phyloP scores from a whole-genome alignment of 1,139 yeast genomes.

The Yamadazyma friedrichii region DNA sequence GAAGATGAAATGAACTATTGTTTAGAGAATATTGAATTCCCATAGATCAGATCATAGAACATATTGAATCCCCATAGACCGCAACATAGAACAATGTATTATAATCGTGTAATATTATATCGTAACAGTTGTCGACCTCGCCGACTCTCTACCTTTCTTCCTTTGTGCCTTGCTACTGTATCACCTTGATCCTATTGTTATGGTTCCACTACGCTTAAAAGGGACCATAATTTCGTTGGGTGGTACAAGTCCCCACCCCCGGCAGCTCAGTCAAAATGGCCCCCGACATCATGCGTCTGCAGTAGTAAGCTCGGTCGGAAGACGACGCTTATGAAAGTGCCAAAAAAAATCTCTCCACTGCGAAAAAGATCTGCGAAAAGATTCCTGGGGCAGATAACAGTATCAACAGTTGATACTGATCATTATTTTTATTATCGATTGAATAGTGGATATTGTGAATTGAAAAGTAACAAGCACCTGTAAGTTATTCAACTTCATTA shows the following conservation, averaged over 20 bases:
- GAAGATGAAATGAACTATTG: conserved; percentile 68
- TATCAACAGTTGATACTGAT: too few species aligned
- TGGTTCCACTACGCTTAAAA: too few species aligned
- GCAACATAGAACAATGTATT: not conserved
- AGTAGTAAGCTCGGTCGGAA: not conserved
- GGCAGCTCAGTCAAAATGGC: not conserved
- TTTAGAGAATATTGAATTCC: conserved; percentile 11
- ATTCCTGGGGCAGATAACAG: not conserved
- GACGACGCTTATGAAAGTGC: not conserved
- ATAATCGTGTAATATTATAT: not conserved
- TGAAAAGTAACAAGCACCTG: too few species aligned
- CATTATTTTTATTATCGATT: not conserved
- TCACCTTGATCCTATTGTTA: too few species aligned
- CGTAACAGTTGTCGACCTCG: not conserved
- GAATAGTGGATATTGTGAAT: too few species aligned
- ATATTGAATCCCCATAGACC: conserved; percentile 8
- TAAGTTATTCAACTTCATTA: too few species aligned
- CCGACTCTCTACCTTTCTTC: not conserved
- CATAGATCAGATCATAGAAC: not conserved
- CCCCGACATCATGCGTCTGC: not conserved
- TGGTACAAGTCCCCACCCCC: not conserved
- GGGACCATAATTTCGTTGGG: not conserved
- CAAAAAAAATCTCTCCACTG: conserved; percentile 2
- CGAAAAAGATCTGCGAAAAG: not conserved
- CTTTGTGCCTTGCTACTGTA: not conserved